phyloP scores from a whole-genome alignment of 2,329 filamentous ascomycete species.

The Colletotrichum phormii region DNA sequence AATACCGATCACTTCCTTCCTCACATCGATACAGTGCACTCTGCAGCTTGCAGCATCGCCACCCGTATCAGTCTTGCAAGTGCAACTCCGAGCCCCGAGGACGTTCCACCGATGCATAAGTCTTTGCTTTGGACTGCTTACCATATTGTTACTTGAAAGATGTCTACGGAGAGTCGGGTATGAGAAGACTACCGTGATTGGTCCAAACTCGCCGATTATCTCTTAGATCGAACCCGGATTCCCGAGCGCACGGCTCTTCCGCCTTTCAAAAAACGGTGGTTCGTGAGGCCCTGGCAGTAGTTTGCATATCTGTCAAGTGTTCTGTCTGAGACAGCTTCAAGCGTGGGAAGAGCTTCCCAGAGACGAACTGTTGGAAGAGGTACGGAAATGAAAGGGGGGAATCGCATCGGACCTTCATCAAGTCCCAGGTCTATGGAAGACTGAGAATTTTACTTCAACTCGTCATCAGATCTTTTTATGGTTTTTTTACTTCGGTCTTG shows the following conservation, averaged over 20 bases:
- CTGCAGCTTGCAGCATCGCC: neutral
- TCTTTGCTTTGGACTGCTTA: neutral
- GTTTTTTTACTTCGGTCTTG: neutral
- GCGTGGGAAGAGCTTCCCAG: neutral
- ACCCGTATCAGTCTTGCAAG: neutral
- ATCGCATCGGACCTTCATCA: neutral
- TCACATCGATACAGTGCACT: neutral
- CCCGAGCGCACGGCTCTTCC: constrained; percentile 18
- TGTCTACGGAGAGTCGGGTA: neutral
- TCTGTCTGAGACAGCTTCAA: neutral
- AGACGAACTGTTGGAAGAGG: neutral
- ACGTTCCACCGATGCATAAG: neutral
- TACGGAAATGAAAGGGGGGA: neutral
- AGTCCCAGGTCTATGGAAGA: neutral
- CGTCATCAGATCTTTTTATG: neutral
- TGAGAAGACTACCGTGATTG: neutral
- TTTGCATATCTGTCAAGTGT: neutral
- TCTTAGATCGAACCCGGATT: constrained; percentile 1
- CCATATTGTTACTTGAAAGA: neutral
- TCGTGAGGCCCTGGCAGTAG: neutral
- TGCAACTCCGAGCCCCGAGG: neutral
- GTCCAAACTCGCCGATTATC: neutral
- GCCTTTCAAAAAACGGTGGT: constrained; percentile 22
- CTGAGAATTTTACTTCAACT: neutral
- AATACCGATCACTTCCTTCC: neutral